Evolutionary conservation across 164 flowering plant species (phyloP), one percentile per base, ranked within the genome.

Genomic region (Platanus orientalis): DNA sequence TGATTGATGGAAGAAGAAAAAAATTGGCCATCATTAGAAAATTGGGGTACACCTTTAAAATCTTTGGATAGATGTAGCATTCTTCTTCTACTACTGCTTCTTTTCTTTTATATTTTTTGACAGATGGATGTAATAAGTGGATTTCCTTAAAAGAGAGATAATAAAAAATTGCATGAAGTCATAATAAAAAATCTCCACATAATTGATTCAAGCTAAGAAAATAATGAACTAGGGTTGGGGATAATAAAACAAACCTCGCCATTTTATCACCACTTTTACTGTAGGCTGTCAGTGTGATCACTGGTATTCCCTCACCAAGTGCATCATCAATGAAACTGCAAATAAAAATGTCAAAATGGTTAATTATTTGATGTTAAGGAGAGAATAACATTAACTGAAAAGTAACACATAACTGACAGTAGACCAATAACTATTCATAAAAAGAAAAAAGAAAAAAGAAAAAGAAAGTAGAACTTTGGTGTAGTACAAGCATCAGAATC

Each of bases 321-420:
- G 98, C 96, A 65, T 84, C 84, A 67, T 91, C 93, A 67, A 94
- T 81, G 64, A 94, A 94, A 51, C 97, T 94, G 85, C 69, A 77
- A 64, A 58, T 52, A 20, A 52, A 65, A 61, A 36, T 3, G 1
- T 36, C 12, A 10, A 36, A 27, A 53, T 24, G 5, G 30, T 28
- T 3, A 66, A 55, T 24, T 17, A 28, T 26, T 4, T 23, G 25
- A 27, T 24, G 2, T 47, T 23, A 28, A 42, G n/a, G 12, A 44
- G 21, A 57, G 9, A 61, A 7, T 27, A 29, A 40, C 49, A 24
- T 21, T 19, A 26, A 49, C 16, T 20, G 29, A 34, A 27, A 32
- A 16, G 12, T 4, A 24, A 1, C 21, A 61, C 9, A 48, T 6
- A 47, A 30, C 28, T 20, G 40, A 56, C 30, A 20, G 3, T 9